Percentiles rank a stretch among this genome's conserved stretches.
Evolutionary conservation across 805 yeast species (phyloP).

Genomic region (Diddensiella transvaalensis): DNA sequence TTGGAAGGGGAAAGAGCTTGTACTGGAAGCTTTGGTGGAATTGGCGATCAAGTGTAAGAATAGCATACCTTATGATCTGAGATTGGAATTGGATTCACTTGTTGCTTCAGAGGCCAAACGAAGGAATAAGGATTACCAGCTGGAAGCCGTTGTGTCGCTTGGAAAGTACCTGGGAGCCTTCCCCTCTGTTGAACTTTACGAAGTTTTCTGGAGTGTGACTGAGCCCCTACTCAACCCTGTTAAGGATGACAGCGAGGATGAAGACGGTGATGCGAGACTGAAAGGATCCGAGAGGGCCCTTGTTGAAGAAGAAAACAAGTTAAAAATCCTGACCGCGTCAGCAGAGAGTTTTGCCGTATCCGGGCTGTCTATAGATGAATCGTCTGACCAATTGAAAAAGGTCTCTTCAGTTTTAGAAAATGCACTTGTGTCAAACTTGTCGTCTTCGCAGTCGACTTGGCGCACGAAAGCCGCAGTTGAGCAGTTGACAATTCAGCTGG

Average conservation of each 20-base stretch:
- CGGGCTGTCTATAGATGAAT: slow-evolving; percentile 8
- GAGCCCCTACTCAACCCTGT: slow-evolving; percentile 38
- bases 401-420: slow-evolving; percentile 31
- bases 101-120: slow-evolving; percentile 61
- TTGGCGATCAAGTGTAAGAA: slow-evolving; percentile 47
- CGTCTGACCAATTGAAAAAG: slow-evolving; percentile 33
- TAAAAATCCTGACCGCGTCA: slow-evolving; percentile 17
- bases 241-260: slow-evolving; percentile 39
- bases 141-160: slow-evolving; percentile 48
- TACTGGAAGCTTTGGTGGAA: slow-evolving; percentile 66
- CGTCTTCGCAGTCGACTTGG: slow-evolving; percentile 49
- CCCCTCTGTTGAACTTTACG: slow-evolving; percentile 33
- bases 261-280: slow-evolving; percentile 35
- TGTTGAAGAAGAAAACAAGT: slow-evolving; percentile 19
- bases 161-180: slow-evolving; percentile 48
- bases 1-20: slow-evolving; percentile 82
- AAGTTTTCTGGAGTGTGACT: slow-evolving; percentile 34
- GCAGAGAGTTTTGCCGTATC: slow-evolving; percentile 15
- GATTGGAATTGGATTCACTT: slow-evolving; percentile 40
- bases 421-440: slow-evolving; percentile 23
- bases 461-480: slow-evolving; percentile 49
- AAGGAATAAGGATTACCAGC: slow-evolving; percentile 61
- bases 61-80: slow-evolving; percentile 35
- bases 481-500: slow-evolving; percentile 37
- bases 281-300: slow-evolving; percentile 3